Evolutionary conservation across 306 rosid genomes (phyloP), one percentile per base, ranked within the genome.

Genomic region (Neltuma alba): DNA sequence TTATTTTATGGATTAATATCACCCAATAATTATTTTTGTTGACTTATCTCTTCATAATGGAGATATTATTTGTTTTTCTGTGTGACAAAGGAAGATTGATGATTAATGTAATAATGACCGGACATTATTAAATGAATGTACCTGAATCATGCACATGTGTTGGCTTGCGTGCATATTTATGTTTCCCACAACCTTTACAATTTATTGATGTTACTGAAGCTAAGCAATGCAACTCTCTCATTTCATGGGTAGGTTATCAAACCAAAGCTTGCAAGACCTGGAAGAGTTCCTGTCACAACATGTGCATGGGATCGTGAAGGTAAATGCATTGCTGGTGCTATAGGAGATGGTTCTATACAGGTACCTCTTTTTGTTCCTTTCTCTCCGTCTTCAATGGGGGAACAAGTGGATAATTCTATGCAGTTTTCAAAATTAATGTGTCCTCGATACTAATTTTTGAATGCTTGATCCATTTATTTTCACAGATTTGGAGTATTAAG

Each of bases 311-410:
- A 94, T 83, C 81, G 41, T 52, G 97, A 94, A 67, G 99, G 97
- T 61, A 92, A 91, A 89, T 84, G 94, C 83, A 87, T 94, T 38
- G 92, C 90, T 42, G 99, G 99, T 78, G 99, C 92, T 78, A 91
- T 91, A 63, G 99, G 95, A 64, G 97, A 94, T 88, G 97, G 99
- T 76, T 91, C 99, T 73, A 92, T 94, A 76, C 97, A 92, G 97
- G 99, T 94, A 81, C 23, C 30, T 48, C 69, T 75, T 54, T 41
- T 23, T n/a, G 6, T 41, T 25, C 1, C 15, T 72, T 67, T 54
- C 57, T 45, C 25, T 50, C 64, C 74, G 42, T 37, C 66, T n/a
- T 74, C 45, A 37, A 20, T 79, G 45, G 64, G 76, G 40, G 42
- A 57, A 38, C n/a, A 42, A 42, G 41, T 40, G 74, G 47, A 44